These are phyloP conservation scores for Rhododendron kiyosumense DNA, from an alignment of 148 eudicot genomes.

Conservation along the genomic window DNA sequence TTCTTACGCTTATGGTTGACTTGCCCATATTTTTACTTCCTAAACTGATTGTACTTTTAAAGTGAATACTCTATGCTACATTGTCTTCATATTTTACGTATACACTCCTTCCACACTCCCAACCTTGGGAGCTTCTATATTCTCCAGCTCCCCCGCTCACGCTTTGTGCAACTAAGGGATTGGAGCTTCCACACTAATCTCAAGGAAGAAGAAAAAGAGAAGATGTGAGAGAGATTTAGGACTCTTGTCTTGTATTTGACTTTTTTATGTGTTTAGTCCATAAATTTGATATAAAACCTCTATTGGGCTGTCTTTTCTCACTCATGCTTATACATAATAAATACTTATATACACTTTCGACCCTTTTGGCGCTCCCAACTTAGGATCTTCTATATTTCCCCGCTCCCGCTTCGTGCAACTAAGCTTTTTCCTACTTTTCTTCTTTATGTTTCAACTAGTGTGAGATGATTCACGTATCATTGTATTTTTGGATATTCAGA, in stretches of 20 bases:
- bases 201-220: neutral
- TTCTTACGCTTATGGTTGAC: neutral
- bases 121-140: too few relatives aligned
- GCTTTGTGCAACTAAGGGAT: too few relatives aligned
- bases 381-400: neutral
- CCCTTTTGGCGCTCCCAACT: neutral
- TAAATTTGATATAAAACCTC: neutral
- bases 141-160: too few relatives aligned
- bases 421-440: neutral
- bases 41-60: neutral
- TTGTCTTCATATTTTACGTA: neutral
- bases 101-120: too few relatives aligned
- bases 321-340: neutral
- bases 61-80: neutral
- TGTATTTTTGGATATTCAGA: constrained; percentile 35
- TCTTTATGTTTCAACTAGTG: neutral
- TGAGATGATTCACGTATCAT: constrained; percentile 9
- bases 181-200: neutral
- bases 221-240: neutral
- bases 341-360: neutral
- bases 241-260: neutral
- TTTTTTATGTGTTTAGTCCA: neutral
- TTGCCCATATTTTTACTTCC: neutral
- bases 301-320: neutral
- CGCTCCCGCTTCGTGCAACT: neutral